These are phyloP conservation scores for Cercospora brassicicola DNA, from an alignment of 2,329 filamentous ascomycete genomes.

Conservation along the genomic window DNA sequence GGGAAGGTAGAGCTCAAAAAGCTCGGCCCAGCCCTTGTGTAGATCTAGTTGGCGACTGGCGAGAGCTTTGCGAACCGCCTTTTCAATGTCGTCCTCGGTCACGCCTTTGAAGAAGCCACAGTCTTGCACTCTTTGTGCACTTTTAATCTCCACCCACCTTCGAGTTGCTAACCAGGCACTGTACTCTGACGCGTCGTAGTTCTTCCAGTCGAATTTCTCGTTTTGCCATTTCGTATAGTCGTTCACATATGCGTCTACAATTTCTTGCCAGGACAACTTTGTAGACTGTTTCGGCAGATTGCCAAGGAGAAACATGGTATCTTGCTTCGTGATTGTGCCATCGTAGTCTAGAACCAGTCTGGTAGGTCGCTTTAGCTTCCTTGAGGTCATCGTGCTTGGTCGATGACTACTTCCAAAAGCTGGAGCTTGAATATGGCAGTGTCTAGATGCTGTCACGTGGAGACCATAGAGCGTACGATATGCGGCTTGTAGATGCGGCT, in stretches of 20 bases:
- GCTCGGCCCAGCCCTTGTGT: constrained; percentile 40
- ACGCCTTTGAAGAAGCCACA: constrained; percentile 45
- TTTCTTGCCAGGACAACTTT: constrained; percentile 37
- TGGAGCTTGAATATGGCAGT: not conserved
- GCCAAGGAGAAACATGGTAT: constrained; percentile 48
- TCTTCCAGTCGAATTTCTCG: constrained; percentile 32
- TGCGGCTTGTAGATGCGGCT: constrained; percentile 9
- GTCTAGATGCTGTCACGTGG: constrained; percentile 5
- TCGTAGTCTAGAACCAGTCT: constrained; percentile 49
- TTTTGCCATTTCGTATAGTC: constrained; percentile 43
- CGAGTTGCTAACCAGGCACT: constrained; percentile 42
- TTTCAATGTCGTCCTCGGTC: constrained; percentile 36
- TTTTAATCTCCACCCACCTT: constrained; percentile 43
- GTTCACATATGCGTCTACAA: constrained; percentile 45
- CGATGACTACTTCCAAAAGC: not conserved
- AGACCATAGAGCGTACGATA: constrained; percentile 5
- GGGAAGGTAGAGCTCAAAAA: constrained; percentile 34
- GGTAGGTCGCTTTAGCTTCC: constrained; percentile 19
- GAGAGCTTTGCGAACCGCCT: constrained; percentile 35
- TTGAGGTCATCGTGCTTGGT: constrained; percentile 13
- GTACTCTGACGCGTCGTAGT: constrained; percentile 40
- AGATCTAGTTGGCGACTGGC: constrained; percentile 38
- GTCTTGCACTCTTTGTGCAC: constrained; percentile 43
- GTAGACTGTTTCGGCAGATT: constrained; percentile 37
- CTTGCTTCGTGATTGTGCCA: constrained; percentile 48